Evolutionary conservation across 768 basidiomycete genomes (phyloP), one percentile per base, ranked within the genome.

Genomic region (Agrocybe chaxingu): DNA sequence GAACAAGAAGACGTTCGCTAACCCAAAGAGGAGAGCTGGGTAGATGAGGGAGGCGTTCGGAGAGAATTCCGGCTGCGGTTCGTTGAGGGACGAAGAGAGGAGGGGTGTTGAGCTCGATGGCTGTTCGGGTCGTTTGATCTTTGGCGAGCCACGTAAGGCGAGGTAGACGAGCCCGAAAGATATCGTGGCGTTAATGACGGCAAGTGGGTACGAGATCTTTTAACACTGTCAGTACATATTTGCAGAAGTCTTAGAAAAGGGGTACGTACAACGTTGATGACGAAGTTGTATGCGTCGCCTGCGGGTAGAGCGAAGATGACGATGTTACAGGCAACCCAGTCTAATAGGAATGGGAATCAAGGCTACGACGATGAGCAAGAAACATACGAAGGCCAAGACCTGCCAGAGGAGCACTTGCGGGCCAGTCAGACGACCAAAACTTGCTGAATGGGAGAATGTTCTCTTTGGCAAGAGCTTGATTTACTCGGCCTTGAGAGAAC

Each of bases 281-380:
- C 72, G 61, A 89, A 84, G 47, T 76, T 73, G 61, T 83, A 88
- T 0, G 83, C 82, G 55, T 87, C 85, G 3, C 85, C 85, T 0
- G 81, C 73, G 0, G 86, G 85, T 0, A 72, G 57, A 11, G 62
- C 62, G 44, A 74, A 66, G 19, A 74, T 67, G 24, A 72, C 63
- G 38, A 71, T 58, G 35, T 67, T 46, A 50, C 71, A 74, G n/a
- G 69, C 52, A 8, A 57, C 36, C 67, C 70, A 74, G 41, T 73
- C 69, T 71, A 35, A 34, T 7, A 44, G 35, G 9, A 7, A 10
- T 18, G 16, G n/a, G 12, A 32, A 8, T 18, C 8, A 11, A 5
- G 3, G 13, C 12, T 19, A 29, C 6, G 13, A 32, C 3, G 13
- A 24, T 8, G 11, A 7, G 9, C 1, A 32, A 42, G 12, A 32